Percentiles rank a stretch among this genome's conserved stretches.
Conservation (phyloP, 2,329 filamentous ascomycete genomes). For the Corynespora cassiicola region DNA sequence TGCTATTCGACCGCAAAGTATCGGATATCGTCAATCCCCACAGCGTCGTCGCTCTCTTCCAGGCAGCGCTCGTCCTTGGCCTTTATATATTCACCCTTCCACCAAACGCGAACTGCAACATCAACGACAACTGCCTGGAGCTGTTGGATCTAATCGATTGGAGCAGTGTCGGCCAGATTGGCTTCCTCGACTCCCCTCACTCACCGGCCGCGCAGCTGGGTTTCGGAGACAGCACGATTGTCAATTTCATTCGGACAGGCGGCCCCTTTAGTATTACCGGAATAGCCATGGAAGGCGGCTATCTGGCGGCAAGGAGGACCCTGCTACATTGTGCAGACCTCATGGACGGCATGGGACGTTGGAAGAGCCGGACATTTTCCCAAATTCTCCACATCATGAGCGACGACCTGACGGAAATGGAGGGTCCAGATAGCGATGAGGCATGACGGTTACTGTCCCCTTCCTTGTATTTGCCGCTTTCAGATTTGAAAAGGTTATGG, state of each 20-base stretch:
- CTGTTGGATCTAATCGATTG: slow-evolving; percentile 59
- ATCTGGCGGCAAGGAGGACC: slow-evolving; percentile 58
- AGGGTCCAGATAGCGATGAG: slow-evolving; percentile 26
- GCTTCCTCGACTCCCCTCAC: slow-evolving; percentile 47
- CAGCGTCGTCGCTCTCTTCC: slow-evolving; percentile 57
- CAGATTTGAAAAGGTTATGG: slow-evolving; percentile 30
- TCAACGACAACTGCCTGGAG: slow-evolving; percentile 48
- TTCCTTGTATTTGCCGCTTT: slow-evolving; percentile 27
- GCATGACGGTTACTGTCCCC: slow-evolving; percentile 36
- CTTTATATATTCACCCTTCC: slow-evolving; percentile 59
- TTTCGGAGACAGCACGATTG: slow-evolving; percentile 39
- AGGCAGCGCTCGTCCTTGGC: slow-evolving; percentile 58
- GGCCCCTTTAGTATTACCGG: slow-evolving; percentile 57
- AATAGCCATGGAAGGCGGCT: slow-evolving; percentile 56
- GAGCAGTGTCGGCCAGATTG: slow-evolving; percentile 54
- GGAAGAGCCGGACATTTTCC: slow-evolving; percentile 58
- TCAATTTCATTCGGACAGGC: slow-evolving; percentile 57
- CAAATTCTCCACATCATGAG: slow-evolving; percentile 63
- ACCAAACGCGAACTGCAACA: slow-evolving; percentile 35
- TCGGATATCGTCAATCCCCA: slow-evolving; percentile 61
- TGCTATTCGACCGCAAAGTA: slow-evolving; percentile 59
- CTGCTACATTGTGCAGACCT: slow-evolving; percentile 60
- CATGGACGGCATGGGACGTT: slow-evolving; percentile 60
- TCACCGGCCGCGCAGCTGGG: slow-evolving; percentile 17
- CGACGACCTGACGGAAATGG: slow-evolving; percentile 53